phyloP scores from a whole-genome alignment of 768 basidiomycete genomes.

The Pleurotus eryngii region DNA sequence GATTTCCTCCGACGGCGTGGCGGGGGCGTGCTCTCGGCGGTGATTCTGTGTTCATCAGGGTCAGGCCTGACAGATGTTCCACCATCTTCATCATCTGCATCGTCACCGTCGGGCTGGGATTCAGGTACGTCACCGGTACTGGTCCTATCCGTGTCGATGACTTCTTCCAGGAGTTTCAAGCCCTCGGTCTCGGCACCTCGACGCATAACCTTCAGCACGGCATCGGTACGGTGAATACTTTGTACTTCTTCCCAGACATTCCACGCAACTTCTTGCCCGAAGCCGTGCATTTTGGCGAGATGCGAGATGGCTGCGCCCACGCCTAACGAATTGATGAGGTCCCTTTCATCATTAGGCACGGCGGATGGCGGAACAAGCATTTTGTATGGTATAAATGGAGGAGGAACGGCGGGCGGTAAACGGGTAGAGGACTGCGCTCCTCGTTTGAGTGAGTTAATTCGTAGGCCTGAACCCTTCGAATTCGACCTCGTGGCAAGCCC shows the following conservation, averaged over 20 bases:
- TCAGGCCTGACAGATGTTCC: not conserved
- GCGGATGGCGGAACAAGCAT: not conserved
- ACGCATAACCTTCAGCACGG: slow-evolving; percentile 33
- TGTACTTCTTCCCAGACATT: slow-evolving; percentile 30
- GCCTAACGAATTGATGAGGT: not conserved
- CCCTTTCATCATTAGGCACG: not conserved
- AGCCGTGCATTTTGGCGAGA: slow-evolving; percentile 37
- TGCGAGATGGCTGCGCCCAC: not conserved
- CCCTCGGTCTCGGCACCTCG: slow-evolving; percentile 27
- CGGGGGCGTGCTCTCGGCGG: slow-evolving; percentile 3
- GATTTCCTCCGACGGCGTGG: slow-evolving; percentile 3
- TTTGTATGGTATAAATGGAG: not conserved
- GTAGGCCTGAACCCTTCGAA: not conserved
- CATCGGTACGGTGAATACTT: slow-evolving; percentile 36
- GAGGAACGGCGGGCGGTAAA: not conserved
- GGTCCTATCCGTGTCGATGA: slow-evolving; percentile 1
- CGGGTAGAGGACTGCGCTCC: not conserved
- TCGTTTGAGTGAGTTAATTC: not conserved
- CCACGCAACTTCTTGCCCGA: slow-evolving; percentile 36
- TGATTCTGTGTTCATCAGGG: not conserved
- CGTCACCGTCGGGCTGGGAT: too few species aligned
- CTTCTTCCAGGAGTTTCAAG: slow-evolving; percentile 11
- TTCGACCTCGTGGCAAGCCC: not conserved
- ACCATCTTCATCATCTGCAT: too few species aligned
- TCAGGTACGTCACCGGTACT: too few species aligned